These are phyloP conservation scores for Gossypium arboreum DNA, from an alignment of 345 rosid genomes.

Conservation along the genomic window DNA sequence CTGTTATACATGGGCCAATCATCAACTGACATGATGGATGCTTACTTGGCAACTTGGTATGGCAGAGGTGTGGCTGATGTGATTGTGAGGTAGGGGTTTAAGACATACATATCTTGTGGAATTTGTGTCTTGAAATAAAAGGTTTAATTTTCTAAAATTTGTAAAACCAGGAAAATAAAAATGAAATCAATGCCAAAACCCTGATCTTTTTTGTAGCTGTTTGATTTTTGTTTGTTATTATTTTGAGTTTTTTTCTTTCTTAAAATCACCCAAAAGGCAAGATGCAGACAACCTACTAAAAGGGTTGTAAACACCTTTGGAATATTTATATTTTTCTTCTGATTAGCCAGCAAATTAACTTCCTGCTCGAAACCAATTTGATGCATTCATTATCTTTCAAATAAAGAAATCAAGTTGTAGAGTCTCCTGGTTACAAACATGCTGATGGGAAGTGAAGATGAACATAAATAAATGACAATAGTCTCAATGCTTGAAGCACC, in stretches of 20 bases:
- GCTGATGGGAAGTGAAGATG: background rate
- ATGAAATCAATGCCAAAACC: background rate
- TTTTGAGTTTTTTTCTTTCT: background rate
- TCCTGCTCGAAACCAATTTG: background rate
- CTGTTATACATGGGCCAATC: slow-evolving; percentile 26
- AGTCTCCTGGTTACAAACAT: background rate
- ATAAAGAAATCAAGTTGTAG: background rate
- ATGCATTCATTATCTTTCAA: background rate
- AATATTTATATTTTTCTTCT: background rate
- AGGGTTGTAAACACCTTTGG: background rate
- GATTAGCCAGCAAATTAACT: background rate
- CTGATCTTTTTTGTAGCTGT: background rate
- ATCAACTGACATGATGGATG: slow-evolving; percentile 20
- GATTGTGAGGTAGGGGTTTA: background rate
- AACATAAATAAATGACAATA: background rate
- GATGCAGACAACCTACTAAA: slow-evolving; percentile 1
- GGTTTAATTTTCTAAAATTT: slow-evolving; percentile 11
- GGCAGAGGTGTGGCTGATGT: slow-evolving; percentile 4
- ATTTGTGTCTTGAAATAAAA: background rate
- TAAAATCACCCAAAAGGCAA: slow-evolving; percentile 19
- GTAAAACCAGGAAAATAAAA: slow-evolving; percentile 9
- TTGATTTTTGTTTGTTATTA: slow-evolving; percentile 3
- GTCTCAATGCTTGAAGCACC: background rate
- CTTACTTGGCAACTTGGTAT: slow-evolving; percentile 7
- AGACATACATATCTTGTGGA: background rate